Conservation (phyloP, 345 rosid species). For the Camelina laxa region DNA sequence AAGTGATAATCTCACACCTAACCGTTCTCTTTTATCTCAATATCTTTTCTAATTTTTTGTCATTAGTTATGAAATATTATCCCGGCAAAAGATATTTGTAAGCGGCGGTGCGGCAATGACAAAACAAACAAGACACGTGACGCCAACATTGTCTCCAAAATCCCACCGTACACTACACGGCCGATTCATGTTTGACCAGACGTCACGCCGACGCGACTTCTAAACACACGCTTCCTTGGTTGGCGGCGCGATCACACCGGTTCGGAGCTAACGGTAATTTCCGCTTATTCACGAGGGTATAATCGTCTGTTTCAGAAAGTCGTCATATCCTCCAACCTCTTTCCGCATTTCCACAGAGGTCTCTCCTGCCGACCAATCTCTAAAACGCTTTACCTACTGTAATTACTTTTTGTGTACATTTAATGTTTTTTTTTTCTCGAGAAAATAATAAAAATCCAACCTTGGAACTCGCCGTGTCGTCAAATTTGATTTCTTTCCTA, state of each 20-base stretch:
- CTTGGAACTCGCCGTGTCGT: slow-evolving; percentile 42
- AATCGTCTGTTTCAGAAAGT: slow-evolving; percentile 2
- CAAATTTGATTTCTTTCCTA: slow-evolving; percentile 28
- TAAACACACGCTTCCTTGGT: slow-evolving; percentile 14
- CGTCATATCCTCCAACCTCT: not conserved
- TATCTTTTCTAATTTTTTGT: not conserved
- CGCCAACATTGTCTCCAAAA: slow-evolving; percentile 15
- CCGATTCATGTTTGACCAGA: not conserved
- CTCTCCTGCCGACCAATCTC: slow-evolving; percentile 11
- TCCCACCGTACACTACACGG: slow-evolving; percentile 14
- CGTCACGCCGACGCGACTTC: slow-evolving; percentile 32
- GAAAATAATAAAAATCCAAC: not conserved
- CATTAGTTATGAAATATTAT: not conserved
- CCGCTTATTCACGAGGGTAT: not conserved
- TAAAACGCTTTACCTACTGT: slow-evolving; percentile 4
- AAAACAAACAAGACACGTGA: slow-evolving; percentile 32
- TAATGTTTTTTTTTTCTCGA: too few species aligned
- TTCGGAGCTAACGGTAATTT: not conserved
- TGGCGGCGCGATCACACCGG: slow-evolving; percentile 11
- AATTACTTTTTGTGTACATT: not conserved
- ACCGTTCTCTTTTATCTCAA: not conserved
- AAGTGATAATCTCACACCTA: not conserved
- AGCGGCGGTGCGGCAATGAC: slow-evolving; percentile 17
- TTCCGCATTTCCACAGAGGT: not conserved
- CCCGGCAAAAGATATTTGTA: not conserved